Conservation (phyloP, 768 basidiomycete genomes). For the Xerocomellus amylosporus region DNA sequence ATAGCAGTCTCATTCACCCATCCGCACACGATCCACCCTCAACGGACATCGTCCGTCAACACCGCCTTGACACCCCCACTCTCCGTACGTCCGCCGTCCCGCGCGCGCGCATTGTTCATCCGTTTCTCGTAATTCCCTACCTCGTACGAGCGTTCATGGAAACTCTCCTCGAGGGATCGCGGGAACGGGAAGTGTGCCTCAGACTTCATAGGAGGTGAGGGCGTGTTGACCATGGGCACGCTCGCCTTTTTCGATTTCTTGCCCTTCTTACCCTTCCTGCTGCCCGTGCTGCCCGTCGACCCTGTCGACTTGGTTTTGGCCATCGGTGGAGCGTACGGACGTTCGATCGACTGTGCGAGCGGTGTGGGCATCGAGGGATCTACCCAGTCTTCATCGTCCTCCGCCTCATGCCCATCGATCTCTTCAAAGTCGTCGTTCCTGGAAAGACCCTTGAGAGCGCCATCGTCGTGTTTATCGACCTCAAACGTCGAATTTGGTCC, state of each 20-base stretch:
- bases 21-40: slow-evolving; percentile 8
- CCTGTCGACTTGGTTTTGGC: slow-evolving; percentile 26
- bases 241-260: slow-evolving; percentile 36
- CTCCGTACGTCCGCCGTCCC: slow-evolving; percentile 81
- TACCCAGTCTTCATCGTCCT: slow-evolving; percentile 60
- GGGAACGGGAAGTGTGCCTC: slow-evolving; percentile 64
- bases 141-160: slow-evolving; percentile 26
- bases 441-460: slow-evolving; percentile 24
- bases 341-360: slow-evolving; percentile 24
- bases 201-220: slow-evolving; percentile 28
- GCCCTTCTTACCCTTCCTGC: slow-evolving; percentile 33
- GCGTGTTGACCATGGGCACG: slow-evolving; percentile 41
- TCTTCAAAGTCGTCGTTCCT: slow-evolving; percentile 29
- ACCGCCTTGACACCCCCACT: slow-evolving; percentile 84
- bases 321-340: slow-evolving; percentile 28
- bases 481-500: slow-evolving; percentile 43
- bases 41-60: slow-evolving; percentile 41
- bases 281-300: slow-evolving; percentile 24
- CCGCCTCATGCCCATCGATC: slow-evolving; percentile 31
- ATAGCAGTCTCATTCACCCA: slow-evolving; percentile 14
- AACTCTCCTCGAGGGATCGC: slow-evolving; percentile 42
- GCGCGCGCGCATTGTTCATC: slow-evolving; percentile 72
- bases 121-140: slow-evolving; percentile 39
- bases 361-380: slow-evolving; percentile 55
- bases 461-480: slow-evolving; percentile 21